phyloP scores from a whole-genome alignment of 257 asterid species.

The Solanum virginianum region DNA sequence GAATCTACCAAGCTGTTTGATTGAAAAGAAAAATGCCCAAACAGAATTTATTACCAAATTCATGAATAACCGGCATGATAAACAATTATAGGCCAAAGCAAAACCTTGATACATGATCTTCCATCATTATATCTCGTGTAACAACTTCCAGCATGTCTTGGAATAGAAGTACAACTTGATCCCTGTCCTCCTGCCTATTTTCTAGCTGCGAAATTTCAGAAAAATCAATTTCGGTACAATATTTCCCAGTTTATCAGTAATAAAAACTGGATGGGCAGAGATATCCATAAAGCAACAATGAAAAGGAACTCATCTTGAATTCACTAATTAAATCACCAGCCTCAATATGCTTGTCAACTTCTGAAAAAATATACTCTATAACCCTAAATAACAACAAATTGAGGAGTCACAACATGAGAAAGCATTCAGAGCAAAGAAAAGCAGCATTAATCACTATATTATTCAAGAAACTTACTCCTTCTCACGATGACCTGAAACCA shows the following conservation, averaged over 20 bases:
- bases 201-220: slow-evolving; percentile 48
- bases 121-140: slow-evolving; percentile 91
- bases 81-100: background rate
- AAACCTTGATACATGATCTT: slow-evolving; percentile 81
- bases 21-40: slow-evolving; percentile 4
- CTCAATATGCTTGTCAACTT: slow-evolving; percentile 72
- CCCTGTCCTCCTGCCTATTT: slow-evolving; percentile 87
- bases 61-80: background rate
- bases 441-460: background rate
- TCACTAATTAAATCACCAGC: slow-evolving; percentile 47
- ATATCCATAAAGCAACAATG: background rate
- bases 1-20: slow-evolving; percentile 72
- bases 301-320: slow-evolving; percentile 50
- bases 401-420: background rate
- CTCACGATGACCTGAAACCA: slow-evolving; percentile 68
- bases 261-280: background rate
- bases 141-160: slow-evolving; percentile 99
- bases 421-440: background rate
- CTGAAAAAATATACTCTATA: slow-evolving; percentile 66
- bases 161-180: slow-evolving; percentile 94
- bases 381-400: slow-evolving; percentile 40
- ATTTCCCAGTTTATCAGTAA: background rate
- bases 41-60: background rate
- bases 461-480: slow-evolving; percentile 44
- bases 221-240: slow-evolving; percentile 5